Conservation (phyloP, 345 rosid species). For the Lumnitzera racemosa region DNA sequence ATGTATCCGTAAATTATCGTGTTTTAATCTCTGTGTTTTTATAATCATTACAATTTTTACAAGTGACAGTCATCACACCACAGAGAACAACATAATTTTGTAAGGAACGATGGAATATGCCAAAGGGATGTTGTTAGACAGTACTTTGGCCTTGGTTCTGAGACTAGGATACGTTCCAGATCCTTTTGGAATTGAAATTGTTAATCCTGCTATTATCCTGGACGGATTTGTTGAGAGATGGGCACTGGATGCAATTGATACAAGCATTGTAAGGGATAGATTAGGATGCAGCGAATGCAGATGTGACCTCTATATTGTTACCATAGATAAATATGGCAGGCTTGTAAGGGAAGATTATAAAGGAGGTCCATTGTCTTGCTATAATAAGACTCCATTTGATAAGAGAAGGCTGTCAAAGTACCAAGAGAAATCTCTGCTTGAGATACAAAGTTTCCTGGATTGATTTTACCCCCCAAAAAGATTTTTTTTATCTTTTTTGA, state of each 20-base stretch:
- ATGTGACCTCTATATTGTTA: conserved; percentile 66
- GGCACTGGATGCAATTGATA: conserved; percentile 81
- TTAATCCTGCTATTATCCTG: conserved; percentile 52
- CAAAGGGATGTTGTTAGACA: conserved; percentile 30
- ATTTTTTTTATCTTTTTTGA: too few species aligned
- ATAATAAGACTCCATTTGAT: too few species aligned
- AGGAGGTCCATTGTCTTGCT: conserved; percentile 45
- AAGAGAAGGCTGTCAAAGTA: conserved; percentile 40
- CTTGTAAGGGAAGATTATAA: conserved; percentile 43
- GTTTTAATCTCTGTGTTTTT: too few species aligned
- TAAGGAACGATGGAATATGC: conserved; percentile 59
- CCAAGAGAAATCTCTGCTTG: conserved; percentile 40
- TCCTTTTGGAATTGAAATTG: conserved; percentile 76
- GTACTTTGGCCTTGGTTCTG: conserved; percentile 74
- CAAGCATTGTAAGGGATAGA: conserved; percentile 62
- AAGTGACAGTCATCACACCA: too few species aligned
- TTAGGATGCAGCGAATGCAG: conserved; percentile 74
- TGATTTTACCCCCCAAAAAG: conserved; percentile 9
- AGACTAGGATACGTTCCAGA: conserved; percentile 65
- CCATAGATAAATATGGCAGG: conserved; percentile 40
- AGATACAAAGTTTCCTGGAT: conserved; percentile 64
- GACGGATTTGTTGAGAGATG: conserved; percentile 61
- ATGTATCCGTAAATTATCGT: too few species aligned
- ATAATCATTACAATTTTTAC: too few species aligned
- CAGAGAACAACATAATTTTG: conserved; percentile 10